Percentiles rank a stretch among this genome's conserved stretches.
phyloP scores from a whole-genome alignment of 2,329 filamentous ascomycete species.

The Diaporthe vaccinii region DNA sequence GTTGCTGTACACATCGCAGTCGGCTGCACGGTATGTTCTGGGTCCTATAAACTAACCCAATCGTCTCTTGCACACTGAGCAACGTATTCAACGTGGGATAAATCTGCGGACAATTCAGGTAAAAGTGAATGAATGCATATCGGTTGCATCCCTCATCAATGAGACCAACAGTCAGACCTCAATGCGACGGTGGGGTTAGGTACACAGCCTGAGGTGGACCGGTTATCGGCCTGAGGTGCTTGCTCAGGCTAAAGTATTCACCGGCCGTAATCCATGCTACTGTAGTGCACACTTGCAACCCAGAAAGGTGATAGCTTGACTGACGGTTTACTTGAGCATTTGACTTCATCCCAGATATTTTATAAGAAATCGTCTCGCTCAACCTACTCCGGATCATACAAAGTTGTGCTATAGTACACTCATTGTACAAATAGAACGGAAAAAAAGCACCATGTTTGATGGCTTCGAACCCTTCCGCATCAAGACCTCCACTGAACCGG shows the following conservation, averaged over 20 bases:
- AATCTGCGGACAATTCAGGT: neutral
- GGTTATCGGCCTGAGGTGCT: neutral
- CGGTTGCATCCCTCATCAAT: neutral
- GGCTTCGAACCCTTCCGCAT: conserved; percentile 55
- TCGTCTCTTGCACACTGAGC: too few species aligned
- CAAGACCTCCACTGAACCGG: conserved; percentile 51
- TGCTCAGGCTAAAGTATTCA: neutral
- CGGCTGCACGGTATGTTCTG: too few species aligned
- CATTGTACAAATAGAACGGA: neutral
- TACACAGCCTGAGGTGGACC: neutral
- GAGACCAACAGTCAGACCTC: neutral
- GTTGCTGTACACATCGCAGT: neutral
- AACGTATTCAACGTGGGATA: neutral
- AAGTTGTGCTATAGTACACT: neutral
- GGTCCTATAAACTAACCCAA: neutral
- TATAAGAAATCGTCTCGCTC: neutral
- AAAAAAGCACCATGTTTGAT: conserved; percentile 53
- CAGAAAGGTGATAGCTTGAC: neutral
- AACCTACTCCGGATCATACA: neutral
- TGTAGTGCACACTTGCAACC: neutral
- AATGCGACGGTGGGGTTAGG: neutral
- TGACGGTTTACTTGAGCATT: neutral
- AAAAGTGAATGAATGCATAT: neutral
- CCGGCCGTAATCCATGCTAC: neutral
- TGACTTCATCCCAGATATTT: neutral